Evolutionary conservation across 2,329 filamentous ascomycete genomes (phyloP), one percentile per base, ranked within the genome.

Genomic region (Neonectria faginata): DNA sequence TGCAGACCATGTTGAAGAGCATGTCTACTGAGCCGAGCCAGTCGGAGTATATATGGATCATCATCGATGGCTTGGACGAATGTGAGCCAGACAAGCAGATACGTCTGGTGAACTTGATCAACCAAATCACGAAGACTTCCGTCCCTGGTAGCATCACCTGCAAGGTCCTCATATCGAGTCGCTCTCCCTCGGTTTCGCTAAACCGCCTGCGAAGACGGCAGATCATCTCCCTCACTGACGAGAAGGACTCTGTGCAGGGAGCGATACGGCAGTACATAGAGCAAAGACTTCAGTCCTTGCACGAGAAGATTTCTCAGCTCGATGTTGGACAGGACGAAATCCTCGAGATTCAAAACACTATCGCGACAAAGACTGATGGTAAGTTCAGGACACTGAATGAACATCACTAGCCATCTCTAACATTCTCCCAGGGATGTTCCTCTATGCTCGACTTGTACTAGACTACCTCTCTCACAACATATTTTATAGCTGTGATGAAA

Each of bases 361-460:
- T 71, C 0, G 54, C 61, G 0, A 12, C 0, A 3, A 71, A 71
- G 7, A 18, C 65, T 1, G 68, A 71, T 2, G 68, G 68, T 64
- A 11, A 25, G 64, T 29, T 1, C 18, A 1, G 18, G 5, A 2
- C 3, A 12, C 12, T 36, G 7, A 5, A 4, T 29, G 7, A 5
- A 2, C 3, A 22, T 5, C 5, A 0, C 1, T 0, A 29, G 33
- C 0, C 2, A 5, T 41, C 47, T 10, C 31, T 48, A 14, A 48
- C 5, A 55, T 3, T 0, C 3, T 25, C 2, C 0, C 6, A 71
- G 67, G 68, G 2, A 71, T 71, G 69, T 68, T 71, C 42, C 59
- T 71, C 1, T 71, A 65, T 9, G 68, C 68, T 22, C 44, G 68
- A 8, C 69, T 71, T 29, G 59, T 71, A 0, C 50, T 71, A 33